Percentiles rank a stretch among this genome's conserved stretches.
Evolutionary conservation across 225 moss, liverwort and hornwort genomes (phyloP).

Genomic region (Marchantia polymorpha): DNA sequence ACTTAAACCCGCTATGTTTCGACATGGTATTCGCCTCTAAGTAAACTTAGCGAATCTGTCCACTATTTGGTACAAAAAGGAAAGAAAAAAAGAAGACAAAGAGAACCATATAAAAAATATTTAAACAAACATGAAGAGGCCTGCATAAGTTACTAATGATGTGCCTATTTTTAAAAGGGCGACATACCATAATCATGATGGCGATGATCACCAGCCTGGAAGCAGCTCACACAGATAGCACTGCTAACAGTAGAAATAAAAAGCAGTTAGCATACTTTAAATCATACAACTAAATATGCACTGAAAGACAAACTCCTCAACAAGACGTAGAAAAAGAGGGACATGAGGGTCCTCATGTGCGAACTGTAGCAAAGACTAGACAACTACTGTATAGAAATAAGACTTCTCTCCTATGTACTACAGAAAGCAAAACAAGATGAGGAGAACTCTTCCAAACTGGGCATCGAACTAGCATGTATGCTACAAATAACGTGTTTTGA

Average conservation of each 20-base stretch:
- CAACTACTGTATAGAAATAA: too few relatives aligned
- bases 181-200: conserved; percentile 78
- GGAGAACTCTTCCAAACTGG: neutral
- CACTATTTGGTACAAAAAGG: neutral
- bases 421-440: too few relatives aligned
- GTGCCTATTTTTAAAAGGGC: too few relatives aligned
- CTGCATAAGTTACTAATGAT: neutral
- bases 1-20: neutral
- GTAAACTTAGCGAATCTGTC: neutral
- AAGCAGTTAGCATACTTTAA: conserved; percentile 7
- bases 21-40: neutral
- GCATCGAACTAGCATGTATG: neutral
- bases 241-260: conserved; percentile 50
- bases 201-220: conserved; percentile 70
- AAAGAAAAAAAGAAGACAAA: neutral
- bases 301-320: neutral
- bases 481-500: neutral
- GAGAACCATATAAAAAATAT: neutral
- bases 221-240: conserved; percentile 93
- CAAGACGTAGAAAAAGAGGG: neutral
- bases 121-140: neutral
- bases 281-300: neutral
- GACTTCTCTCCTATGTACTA: too few relatives aligned
- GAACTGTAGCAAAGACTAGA: neutral
- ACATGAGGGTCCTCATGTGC: neutral